phyloP scores from a whole-genome alignment of 2,329 filamentous ascomycete genomes.

The Boeremia exigua region DNA sequence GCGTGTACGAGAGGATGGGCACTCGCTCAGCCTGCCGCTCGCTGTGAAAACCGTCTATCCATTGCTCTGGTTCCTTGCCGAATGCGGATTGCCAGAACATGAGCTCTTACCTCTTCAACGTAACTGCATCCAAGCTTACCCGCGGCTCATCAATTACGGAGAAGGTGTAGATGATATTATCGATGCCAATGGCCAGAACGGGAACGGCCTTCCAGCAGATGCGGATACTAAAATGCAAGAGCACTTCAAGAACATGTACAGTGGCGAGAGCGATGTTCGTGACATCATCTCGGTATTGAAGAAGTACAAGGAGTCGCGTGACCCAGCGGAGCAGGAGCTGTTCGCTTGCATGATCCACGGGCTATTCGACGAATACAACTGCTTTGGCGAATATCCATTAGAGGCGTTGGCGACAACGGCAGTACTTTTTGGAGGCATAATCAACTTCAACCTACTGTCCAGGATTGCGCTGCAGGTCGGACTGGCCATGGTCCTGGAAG shows the following conservation, averaged over 20 bases:
- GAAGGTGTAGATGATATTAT: conserved; percentile 92
- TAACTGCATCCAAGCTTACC: conserved; percentile 89
- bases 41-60: conserved; percentile 85
- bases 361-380: conserved; percentile 94
- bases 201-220: conserved; percentile 78
- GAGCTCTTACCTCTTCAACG: conserved; percentile 83
- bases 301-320: conserved; percentile 84
- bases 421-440: conserved; percentile 94
- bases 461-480: conserved; percentile 90
- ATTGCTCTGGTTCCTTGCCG: conserved; percentile 76
- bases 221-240: conserved; percentile 95
- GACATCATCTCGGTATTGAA: conserved; percentile 85
- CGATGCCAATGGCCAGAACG: conserved; percentile 78
- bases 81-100: conserved; percentile 61
- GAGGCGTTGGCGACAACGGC: conserved; percentile 95
- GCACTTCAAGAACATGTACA: conserved; percentile 98
- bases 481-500: conserved; percentile 97
- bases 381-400: conserved; percentile 94
- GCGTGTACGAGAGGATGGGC: conserved; percentile 73
- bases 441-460: conserved; percentile 89
- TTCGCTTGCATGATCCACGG: conserved; percentile 99
- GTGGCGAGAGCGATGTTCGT: conserved; percentile 83
- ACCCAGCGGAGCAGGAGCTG: conserved; percentile 86
- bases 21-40: conserved; percentile 73
- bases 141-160: conserved; percentile 93